A percentile compares a stretch with the other conserved stretches of the same genome.
Evolutionary conservation across 2,329 filamentous ascomycete species (phyloP).

Genomic region (Thelonectria olida): DNA sequence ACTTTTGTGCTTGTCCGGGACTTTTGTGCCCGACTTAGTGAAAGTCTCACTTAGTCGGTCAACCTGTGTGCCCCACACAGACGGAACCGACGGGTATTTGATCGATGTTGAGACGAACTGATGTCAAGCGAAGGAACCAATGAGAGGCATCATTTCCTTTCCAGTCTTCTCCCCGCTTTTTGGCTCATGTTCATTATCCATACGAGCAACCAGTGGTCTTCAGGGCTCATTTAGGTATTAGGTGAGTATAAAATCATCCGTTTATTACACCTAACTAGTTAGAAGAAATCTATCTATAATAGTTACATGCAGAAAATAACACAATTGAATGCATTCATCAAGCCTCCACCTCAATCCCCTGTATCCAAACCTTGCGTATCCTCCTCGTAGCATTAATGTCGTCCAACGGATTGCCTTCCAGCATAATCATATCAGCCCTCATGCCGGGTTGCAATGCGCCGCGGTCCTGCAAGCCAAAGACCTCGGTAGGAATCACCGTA

Average conservation of each 20-base stretch:
- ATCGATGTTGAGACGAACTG: neutral
- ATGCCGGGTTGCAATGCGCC: slow-evolving; percentile 35
- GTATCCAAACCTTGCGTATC: slow-evolving; percentile 41
- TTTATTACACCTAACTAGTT: too few species aligned
- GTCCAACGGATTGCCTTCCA: slow-evolving; percentile 41
- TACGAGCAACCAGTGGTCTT: neutral
- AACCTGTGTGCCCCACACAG: too few species aligned
- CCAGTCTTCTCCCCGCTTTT: neutral
- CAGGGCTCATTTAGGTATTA: neutral
- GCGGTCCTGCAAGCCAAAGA: slow-evolving; percentile 40
- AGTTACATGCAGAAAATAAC: too few species aligned
- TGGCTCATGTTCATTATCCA: neutral
- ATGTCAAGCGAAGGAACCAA: neutral
- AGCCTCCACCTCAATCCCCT: slow-evolving; percentile 37
- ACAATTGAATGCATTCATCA: too few species aligned
- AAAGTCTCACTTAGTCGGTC: too few species aligned
- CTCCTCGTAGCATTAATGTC: slow-evolving; percentile 38
- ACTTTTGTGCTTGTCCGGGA: too few species aligned
- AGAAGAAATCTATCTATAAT: too few species aligned
- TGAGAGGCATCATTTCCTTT: neutral
- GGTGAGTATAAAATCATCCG: neutral
- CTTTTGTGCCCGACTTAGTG: too few species aligned
- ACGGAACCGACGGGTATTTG: too few species aligned
- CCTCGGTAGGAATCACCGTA: slow-evolving; percentile 26
- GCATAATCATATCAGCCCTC: slow-evolving; percentile 43